Evolutionary conservation across 805 yeast species (phyloP).

Genomic region (Pichia insulana): DNA sequence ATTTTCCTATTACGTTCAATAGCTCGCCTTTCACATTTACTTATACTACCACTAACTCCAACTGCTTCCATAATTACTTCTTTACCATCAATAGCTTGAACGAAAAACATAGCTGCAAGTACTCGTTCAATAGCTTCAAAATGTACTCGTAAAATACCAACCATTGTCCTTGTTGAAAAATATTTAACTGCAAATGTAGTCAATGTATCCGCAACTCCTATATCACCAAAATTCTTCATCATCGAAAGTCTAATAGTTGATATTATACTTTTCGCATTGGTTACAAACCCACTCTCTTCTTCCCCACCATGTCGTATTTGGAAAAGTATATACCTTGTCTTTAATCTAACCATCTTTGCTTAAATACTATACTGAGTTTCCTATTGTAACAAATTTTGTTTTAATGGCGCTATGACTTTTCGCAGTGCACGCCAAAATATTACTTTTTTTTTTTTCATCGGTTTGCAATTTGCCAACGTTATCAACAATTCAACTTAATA

Average conservation of each 20-base stretch:
- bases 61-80: conserved; percentile 50
- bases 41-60: conserved; percentile 80
- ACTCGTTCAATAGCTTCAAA: conserved; percentile 54
- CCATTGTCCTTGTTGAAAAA: conserved; percentile 70
- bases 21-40: conserved; percentile 68
- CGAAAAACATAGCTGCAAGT: conserved; percentile 57
- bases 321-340: conserved; percentile 75
- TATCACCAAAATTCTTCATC: conserved; percentile 66
- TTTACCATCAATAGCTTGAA: conserved; percentile 40
- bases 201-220: conserved; percentile 52
- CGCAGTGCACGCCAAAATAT: not conserved
- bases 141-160: conserved; percentile 75
- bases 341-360: conserved; percentile 75
- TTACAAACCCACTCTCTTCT: not conserved
- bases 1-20: conserved; percentile 37
- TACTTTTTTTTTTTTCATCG: not conserved
- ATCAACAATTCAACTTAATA: not conserved
- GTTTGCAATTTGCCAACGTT: too few species aligned
- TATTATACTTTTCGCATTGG: conserved; percentile 35
- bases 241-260: conserved; percentile 48
- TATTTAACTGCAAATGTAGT: conserved; percentile 44
- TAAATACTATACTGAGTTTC: not conserved
- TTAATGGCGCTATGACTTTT: too few species aligned
- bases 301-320: conserved; percentile 62
- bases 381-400: too few species aligned